Percentiles rank a stretch among this genome's conserved stretches.
These are phyloP conservation scores for Cicer cuneatum DNA, from an alignment of 306 rosid genomes.

Conservation along the genomic window DNA sequence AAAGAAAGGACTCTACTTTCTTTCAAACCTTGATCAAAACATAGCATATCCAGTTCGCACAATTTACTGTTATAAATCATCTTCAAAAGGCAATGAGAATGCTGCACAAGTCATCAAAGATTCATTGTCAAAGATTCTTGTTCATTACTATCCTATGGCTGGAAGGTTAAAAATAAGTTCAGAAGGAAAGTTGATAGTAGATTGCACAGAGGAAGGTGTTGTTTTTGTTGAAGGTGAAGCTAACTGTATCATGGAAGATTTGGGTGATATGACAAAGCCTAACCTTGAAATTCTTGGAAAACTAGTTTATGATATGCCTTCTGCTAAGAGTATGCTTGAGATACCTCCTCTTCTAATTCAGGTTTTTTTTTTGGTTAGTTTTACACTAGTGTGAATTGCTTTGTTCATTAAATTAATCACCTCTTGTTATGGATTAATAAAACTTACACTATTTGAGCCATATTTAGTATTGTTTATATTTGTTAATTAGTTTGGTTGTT, in stretches of 20 bases:
- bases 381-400: not conserved
- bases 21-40: slow-evolving; percentile 86
- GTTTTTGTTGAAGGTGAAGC: slow-evolving; percentile 89
- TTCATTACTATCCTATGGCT: slow-evolving; percentile 70
- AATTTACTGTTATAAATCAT: slow-evolving; percentile 63
- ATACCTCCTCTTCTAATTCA: slow-evolving; percentile 81
- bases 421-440: not conserved
- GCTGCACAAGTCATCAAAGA: slow-evolving; percentile 59
- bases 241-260: slow-evolving; percentile 52
- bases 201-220: slow-evolving; percentile 79
- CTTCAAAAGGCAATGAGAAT: slow-evolving; percentile 59
- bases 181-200: slow-evolving; percentile 80
- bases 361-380: slow-evolving; percentile 54
- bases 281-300: slow-evolving; percentile 67
- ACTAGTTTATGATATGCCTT: slow-evolving; percentile 71
- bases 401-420: not conserved
- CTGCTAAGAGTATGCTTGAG: slow-evolving; percentile 68
- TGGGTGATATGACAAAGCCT: slow-evolving; percentile 49
- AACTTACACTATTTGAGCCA: too few species aligned
- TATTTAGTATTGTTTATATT: too few species aligned
- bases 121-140: slow-evolving; percentile 71
- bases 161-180: slow-evolving; percentile 63
- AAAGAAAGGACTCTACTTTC: slow-evolving; percentile 58
- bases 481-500: too few species aligned
- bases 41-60: slow-evolving; percentile 68